phyloP scores from a whole-genome alignment of 345 rosid species.

The Balakata baccata region DNA sequence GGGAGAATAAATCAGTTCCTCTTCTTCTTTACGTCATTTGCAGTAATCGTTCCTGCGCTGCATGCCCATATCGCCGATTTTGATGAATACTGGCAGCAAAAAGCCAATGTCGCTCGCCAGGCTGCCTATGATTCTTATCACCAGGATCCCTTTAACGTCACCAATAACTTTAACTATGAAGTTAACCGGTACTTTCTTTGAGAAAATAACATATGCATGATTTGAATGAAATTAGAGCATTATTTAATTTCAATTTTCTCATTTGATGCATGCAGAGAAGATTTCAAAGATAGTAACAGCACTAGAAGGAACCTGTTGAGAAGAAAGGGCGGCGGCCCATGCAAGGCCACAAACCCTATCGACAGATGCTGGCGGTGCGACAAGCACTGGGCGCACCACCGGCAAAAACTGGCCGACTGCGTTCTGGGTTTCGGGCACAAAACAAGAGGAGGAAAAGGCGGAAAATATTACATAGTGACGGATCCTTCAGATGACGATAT shows the following conservation, averaged over 20 bases:
- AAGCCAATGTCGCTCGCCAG: conserved; percentile 37
- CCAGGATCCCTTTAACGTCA: conserved; percentile 50
- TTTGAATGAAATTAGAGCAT: background rate
- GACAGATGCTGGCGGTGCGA: conserved; percentile 49
- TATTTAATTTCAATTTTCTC: background rate
- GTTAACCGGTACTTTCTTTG: conserved; percentile 39
- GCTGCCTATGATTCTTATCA: conserved; percentile 37
- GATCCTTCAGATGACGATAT: conserved; percentile 20
- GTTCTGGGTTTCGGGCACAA: conserved; percentile 27
- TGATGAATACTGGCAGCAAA: conserved; percentile 58
- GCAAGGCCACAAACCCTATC: conserved; percentile 42
- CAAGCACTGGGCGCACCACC: conserved; percentile 33
- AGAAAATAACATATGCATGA: too few relatives aligned
- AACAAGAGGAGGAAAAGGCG: conserved; percentile 22
- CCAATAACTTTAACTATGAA: conserved; percentile 38
- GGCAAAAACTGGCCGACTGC: conserved; percentile 30
- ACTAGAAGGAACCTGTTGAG: conserved; percentile 29
- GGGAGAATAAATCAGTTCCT: conserved; percentile 2
- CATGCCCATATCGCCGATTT: conserved; percentile 37
- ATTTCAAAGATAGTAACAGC: conserved; percentile 18
- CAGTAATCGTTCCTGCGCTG: conserved; percentile 21
- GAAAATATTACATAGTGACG: conserved; percentile 21
- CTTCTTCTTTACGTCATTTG: conserved; percentile 27
- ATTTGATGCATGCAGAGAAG: conserved; percentile 23
- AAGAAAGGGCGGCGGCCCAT: conserved; percentile 9